These are phyloP conservation scores for Huntiella moniliformis DNA, from an alignment of 2,329 filamentous ascomycete species.

Conservation along the genomic window DNA sequence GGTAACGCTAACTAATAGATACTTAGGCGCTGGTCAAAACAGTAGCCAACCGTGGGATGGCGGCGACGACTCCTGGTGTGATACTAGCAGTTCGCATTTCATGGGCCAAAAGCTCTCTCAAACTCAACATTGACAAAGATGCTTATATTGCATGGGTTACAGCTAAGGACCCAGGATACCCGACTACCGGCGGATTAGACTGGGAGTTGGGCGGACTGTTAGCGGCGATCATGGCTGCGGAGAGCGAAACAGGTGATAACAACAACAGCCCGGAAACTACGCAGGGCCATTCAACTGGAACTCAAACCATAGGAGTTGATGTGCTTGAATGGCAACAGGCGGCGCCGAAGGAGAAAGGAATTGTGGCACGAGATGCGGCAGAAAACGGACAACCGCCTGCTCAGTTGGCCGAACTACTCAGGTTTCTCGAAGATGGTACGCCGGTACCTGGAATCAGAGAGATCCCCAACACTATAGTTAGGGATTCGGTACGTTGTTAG, in stretches of 20 bases:
- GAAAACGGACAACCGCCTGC: constrained; percentile 16
- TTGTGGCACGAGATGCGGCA: constrained; percentile 20
- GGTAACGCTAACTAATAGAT: not conserved
- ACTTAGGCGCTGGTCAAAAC: constrained; percentile 18
- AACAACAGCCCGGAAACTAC: constrained; percentile 1
- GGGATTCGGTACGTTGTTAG: constrained; percentile 39
- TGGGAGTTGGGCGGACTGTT: constrained; percentile 18
- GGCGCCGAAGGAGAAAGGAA: constrained; percentile 29
- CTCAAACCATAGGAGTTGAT: constrained; percentile 3
- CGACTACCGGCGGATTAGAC: constrained; percentile 16
- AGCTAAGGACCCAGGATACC: constrained; percentile 17
- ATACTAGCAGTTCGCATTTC: constrained; percentile 36
- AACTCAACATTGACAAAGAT: constrained; percentile 42
- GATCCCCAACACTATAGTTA: constrained; percentile 62
- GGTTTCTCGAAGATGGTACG: constrained; percentile 64
- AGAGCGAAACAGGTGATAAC: not conserved
- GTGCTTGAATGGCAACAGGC: constrained; percentile 28
- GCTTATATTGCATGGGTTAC: constrained; percentile 47
- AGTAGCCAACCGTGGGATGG: constrained; percentile 30
- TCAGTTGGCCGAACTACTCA: constrained; percentile 63
- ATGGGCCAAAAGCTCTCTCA: constrained; percentile 38
- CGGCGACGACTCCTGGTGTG: constrained; percentile 25
- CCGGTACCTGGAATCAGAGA: constrained; percentile 75
- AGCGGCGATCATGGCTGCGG: not conserved
- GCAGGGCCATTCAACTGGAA: not conserved